Evolutionary conservation across 2,329 filamentous ascomycete species (phyloP), one percentile per base, ranked within the genome.

Genomic region (Calonectria leucothoes): DNA sequence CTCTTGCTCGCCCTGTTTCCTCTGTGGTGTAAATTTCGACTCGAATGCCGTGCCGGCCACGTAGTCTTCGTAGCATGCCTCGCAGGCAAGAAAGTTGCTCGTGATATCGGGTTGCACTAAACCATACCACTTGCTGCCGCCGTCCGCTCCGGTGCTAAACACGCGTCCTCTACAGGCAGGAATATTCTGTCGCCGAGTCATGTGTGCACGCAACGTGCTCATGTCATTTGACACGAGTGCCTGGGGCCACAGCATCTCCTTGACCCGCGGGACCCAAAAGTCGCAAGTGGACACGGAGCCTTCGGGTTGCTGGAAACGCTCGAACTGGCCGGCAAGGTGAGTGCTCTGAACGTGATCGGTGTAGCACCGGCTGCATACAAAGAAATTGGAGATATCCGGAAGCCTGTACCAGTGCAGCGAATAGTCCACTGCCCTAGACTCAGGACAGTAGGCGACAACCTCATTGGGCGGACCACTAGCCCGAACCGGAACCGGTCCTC

Each of bases 291-390:
- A 87, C 77, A 45, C 79, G 63, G 76, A 82, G 78, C 52, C 80
- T 35, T 66, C 82, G 67, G 68, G 78, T 37, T 69, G 80, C 59
- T 73, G 75, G 0, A 80, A 71, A 5, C 77, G 74, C 33, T 76
- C 69, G 42, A 88, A 87, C 0, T 80, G 67, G 0, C 64, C 23
- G 0, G 79, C 77, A 4, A 87, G 80, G 0, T 49, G 55, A 0
- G 84, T 85, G 0, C 67, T 27, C 27, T 80, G 72, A 15, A 88
- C 82, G 70, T 85, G 68, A 35, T 85, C 83, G 7, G 82, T 80
- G 39, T 86, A 84, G 74, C 87, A 88, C 27, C 81, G 78, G 2
- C 85, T 85, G 74, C 87, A 88, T 39, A 87, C 79, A 4, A 82
- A 70, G 29, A 82, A 86, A 2, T 80, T 75, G 0, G 83, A 81